Evolutionary conservation across 192 early-diverging fungal genomes (phyloP).

Genomic region (Pilobolus umbonatus): DNA sequence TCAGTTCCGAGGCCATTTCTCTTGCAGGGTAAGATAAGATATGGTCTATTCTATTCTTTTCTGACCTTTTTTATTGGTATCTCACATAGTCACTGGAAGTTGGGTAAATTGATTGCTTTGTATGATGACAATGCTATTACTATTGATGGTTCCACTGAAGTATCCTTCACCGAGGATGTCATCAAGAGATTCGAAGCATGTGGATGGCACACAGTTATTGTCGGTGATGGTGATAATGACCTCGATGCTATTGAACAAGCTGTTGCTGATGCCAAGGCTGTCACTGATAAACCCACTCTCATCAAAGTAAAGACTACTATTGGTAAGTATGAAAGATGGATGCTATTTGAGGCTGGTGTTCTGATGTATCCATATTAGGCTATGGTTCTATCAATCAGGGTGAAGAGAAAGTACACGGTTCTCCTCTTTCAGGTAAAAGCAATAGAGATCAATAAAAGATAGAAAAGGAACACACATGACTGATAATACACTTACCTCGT

Average conservation of each 20-base stretch:
- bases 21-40: constrained; percentile 70
- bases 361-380: constrained; percentile 12
- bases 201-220: constrained; percentile 83
- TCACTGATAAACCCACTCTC: constrained; percentile 83
- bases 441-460: no score
- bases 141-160: constrained; percentile 82
- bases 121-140: constrained; percentile 97
- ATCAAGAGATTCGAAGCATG: constrained; percentile 83
- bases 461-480: background rate
- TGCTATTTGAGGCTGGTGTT: background rate
- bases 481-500: background rate
- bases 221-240: constrained; percentile 79
- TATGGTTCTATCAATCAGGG: constrained; percentile 87
- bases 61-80: background rate
- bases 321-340: constrained; percentile 39
- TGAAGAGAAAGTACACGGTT: constrained; percentile 87
- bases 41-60: background rate
- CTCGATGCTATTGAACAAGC: constrained; percentile 63
- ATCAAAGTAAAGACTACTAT: constrained; percentile 94
- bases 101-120: constrained; percentile 90
- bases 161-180: constrained; percentile 95
- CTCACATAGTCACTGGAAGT: constrained; percentile 61
- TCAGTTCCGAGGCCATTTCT: constrained; percentile 84
- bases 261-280: constrained; percentile 78
- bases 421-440: constrained; percentile 54